Percentiles rank a stretch among this genome's conserved stretches.
Conservation (phyloP, 208 protist genomes). For the Wallacemonas sp. region DNA sequence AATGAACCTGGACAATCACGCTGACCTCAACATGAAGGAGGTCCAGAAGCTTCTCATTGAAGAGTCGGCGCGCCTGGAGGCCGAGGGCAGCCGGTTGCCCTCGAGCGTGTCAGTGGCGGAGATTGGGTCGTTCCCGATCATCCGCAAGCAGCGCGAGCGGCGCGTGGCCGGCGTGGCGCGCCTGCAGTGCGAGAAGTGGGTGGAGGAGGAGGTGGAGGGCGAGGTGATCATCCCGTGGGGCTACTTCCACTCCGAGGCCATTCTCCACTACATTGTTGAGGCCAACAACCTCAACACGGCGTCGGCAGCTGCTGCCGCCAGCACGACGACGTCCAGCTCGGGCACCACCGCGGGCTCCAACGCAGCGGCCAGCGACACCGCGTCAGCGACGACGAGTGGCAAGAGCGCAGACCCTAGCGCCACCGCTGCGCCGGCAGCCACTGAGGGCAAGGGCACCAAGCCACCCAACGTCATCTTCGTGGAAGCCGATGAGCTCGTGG, state of each 20-base stretch:
- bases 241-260: conserved; percentile 84
- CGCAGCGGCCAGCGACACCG: neutral
- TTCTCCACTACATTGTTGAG: conserved; percentile 74
- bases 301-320: neutral
- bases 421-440: neutral
- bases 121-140: conserved; percentile 63
- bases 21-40: conserved; percentile 80
- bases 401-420: neutral
- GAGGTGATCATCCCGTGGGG: conserved; percentile 91
- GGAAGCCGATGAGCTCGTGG: conserved; percentile 58
- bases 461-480: conserved; percentile 58
- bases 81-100: conserved; percentile 36
- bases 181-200: conserved; percentile 68
- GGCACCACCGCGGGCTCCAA: neutral
- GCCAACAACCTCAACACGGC: conserved; percentile 29
- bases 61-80: conserved; percentile 46
- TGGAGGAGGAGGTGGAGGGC: conserved; percentile 60
- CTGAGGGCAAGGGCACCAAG: conserved; percentile 1
- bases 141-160: conserved; percentile 67
- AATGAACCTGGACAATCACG: conserved; percentile 75
- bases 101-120: conserved; percentile 60
- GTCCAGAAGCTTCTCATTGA: conserved; percentile 72
- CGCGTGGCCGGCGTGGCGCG: conserved; percentile 76
- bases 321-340: neutral
- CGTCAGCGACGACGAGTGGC: neutral